These are phyloP conservation scores for Colletotrichum cuscutae DNA, from an alignment of 2,329 filamentous ascomycete genomes.

Conservation along the genomic window DNA sequence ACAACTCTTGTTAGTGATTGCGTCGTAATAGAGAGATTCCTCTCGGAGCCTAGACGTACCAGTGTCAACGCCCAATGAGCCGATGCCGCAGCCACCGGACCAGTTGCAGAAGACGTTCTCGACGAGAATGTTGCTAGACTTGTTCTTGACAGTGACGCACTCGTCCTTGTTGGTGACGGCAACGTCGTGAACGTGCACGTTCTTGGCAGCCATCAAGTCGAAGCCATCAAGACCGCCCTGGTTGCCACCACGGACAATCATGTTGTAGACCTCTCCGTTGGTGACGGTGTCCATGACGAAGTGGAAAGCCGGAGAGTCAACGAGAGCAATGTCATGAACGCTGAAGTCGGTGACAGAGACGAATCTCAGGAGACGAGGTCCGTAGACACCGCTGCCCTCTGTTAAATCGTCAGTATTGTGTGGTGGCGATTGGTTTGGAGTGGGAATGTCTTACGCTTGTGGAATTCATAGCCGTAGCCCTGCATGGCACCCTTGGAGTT, in stretches of 20 bases:
- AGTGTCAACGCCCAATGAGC: slow-evolving; percentile 60
- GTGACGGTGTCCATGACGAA: slow-evolving; percentile 57
- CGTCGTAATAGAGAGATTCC: too few species aligned
- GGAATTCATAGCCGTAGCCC: slow-evolving; percentile 57
- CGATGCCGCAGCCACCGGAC: slow-evolving; percentile 68
- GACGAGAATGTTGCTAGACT: slow-evolving; percentile 63
- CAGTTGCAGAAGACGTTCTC: slow-evolving; percentile 72
- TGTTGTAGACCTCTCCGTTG: slow-evolving; percentile 64
- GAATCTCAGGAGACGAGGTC: slow-evolving; percentile 55
- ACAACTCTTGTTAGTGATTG: neutral
- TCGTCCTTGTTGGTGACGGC: slow-evolving; percentile 72
- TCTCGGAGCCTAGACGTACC: slow-evolving; percentile 23
- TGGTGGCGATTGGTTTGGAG: too few species aligned
- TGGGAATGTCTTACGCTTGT: slow-evolving; percentile 40
- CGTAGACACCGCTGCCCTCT: slow-evolving; percentile 26
- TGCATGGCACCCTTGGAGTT: slow-evolving; percentile 57
- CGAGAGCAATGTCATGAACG: slow-evolving; percentile 58
- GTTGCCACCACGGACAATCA: slow-evolving; percentile 62
- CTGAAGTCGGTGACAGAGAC: slow-evolving; percentile 56
- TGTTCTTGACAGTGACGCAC: slow-evolving; percentile 52
- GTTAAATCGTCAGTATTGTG: neutral
- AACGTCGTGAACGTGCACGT: slow-evolving; percentile 69
- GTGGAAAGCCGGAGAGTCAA: slow-evolving; percentile 61
- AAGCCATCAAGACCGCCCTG: slow-evolving; percentile 65
- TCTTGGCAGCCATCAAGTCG: slow-evolving; percentile 60